Evolutionary conservation across 2,329 filamentous ascomycete species (phyloP), one percentile per base, ranked within the genome.

Genomic region (Incumbomyces delicatus): DNA sequence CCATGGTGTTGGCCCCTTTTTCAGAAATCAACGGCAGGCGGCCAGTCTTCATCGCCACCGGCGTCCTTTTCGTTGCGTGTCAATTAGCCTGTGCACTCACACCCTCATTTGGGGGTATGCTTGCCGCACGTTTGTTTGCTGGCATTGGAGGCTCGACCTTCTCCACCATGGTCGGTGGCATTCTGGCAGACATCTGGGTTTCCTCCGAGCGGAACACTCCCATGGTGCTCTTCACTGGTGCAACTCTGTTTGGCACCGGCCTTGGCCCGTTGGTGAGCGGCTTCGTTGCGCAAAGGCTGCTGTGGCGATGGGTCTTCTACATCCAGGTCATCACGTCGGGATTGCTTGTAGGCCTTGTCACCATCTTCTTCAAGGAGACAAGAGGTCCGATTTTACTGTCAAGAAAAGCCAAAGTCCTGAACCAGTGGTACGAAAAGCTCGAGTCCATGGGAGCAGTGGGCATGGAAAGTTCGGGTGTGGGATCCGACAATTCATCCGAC

Each of bases 231-330:
- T 95, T 94, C 63, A 85, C 84, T 8, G 86, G 83, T 0, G 72
- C 74, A 3, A 88, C 87, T 0, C 68, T 95, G 0, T 74, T 84
- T 11, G 90, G 88, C 0, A 94, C 87, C 0, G 87, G 87, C 0
- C 67, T 84, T 0, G 89, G 88, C 0, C 88, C 89, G 0, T 60
- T 95, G 6, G 70, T 88, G 0, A 76, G 76, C 6, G 78, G 85
- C 1, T 77, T 82, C 33, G 78, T 95, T 50, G 78, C 82, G 0
- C 68, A 85, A 34, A 71, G 77, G 43, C 72, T 78, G 1, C 74
- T 68, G 2, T 94, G 87, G 87, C 78, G 86, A 52, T 95, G 88
- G 88, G 78, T 90, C 0, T 94, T 94, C 62, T 94, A 87, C 75
- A 73, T 89, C 22, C 89, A 95, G 56, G 78, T 80, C 6, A 87